A percentile compares a stretch with the other conserved stretches of the same genome.
Evolutionary conservation across 2,329 filamentous ascomycete species (phyloP).

Genomic region (Neurospora sp.): DNA sequence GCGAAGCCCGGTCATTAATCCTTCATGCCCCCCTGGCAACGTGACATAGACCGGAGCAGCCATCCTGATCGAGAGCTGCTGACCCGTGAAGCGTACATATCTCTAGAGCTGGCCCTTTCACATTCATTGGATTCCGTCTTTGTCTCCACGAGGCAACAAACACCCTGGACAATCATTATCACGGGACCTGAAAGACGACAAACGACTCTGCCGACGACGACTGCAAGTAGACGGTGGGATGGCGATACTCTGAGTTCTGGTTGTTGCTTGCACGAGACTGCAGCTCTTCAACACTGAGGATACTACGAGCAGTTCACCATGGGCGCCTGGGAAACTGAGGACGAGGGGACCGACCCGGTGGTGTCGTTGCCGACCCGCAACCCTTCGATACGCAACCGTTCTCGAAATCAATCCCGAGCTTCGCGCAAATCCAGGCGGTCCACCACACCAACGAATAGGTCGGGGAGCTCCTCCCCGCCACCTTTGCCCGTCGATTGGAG

Average conservation of each 20-base stretch:
- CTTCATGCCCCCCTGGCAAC: neutral
- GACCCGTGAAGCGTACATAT: neutral
- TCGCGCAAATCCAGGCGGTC: constrained; percentile 56
- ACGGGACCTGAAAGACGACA: neutral
- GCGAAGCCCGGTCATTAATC: neutral
- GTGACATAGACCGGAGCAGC: neutral
- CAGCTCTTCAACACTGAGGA: neutral
- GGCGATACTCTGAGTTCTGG: neutral
- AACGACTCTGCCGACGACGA: neutral
- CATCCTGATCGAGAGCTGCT: neutral
- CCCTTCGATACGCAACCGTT: constrained; percentile 64
- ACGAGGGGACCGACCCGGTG: constrained; percentile 48
- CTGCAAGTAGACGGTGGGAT: neutral
- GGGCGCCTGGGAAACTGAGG: constrained; percentile 53
- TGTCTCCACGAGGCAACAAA: neutral
- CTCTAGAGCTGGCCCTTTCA: neutral
- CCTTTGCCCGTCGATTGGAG: constrained; percentile 34
- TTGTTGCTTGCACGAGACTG: neutral
- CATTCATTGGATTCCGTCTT: neutral
- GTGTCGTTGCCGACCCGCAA: constrained; percentile 49
- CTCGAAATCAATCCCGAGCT: constrained; percentile 60
- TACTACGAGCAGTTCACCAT: constrained; percentile 28
- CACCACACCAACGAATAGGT: constrained; percentile 50
- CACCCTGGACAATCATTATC: neutral
- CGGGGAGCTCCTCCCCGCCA: constrained; percentile 50